Percentiles rank a stretch among this genome's conserved stretches.
These are phyloP conservation scores for Monosporascus sp. DNA, from an alignment of 2,329 filamentous ascomycete genomes.

Conservation along the genomic window DNA sequence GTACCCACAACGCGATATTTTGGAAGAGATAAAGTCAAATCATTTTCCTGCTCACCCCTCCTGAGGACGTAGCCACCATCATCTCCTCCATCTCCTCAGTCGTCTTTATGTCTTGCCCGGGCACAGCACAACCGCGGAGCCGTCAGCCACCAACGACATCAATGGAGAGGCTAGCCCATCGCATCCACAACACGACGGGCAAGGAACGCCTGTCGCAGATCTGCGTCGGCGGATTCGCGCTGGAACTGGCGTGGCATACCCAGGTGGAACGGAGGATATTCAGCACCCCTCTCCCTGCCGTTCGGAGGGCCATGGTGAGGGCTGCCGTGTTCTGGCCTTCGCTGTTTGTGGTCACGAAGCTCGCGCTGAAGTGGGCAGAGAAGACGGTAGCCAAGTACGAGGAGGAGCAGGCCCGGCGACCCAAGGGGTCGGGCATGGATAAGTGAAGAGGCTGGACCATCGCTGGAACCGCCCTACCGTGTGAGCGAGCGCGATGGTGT, in stretches of 20 bases:
- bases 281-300: conserved; percentile 9
- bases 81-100: background rate
- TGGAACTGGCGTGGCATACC: conserved; percentile 16
- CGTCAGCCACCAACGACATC: background rate
- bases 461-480: no score
- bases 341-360: conserved; percentile 10
- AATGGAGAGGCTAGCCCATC: background rate
- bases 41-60: background rate
- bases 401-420: background rate
- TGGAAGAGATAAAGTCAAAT: no score
- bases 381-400: conserved; percentile 8
- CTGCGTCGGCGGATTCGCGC: conserved; percentile 12
- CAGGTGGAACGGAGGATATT: conserved; percentile 13
- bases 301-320: conserved; percentile 10
- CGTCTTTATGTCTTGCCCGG: background rate
- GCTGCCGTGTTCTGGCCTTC: conserved; percentile 12
- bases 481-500: no score
- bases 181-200: conserved; percentile 6
- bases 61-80: background rate
- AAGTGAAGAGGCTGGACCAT: no score
- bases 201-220: conserved; percentile 15
- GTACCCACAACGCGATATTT: no score
- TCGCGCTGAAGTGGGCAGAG: conserved; percentile 18
- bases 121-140: background rate
- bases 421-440: no score